Base-by-base conservation (phyloP, 768 basidiomycete species). In the Dioszegia crocea region DNA sequence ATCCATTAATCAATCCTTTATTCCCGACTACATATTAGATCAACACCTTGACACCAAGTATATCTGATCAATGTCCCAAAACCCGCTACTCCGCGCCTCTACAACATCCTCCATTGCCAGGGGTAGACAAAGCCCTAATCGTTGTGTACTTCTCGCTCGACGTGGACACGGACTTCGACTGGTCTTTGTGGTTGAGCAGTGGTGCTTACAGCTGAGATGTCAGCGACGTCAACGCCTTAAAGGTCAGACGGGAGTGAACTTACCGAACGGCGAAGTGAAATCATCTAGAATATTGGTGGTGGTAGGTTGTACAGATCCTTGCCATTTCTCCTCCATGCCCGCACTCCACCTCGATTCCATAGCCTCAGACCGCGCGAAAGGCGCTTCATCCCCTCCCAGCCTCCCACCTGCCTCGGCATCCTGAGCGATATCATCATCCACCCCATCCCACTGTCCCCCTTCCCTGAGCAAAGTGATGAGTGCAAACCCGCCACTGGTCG, bases 381-480 rank as follows among this genome's bases (percentile, higher is more conserved):
- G 46, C 24, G 56, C 44, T 4, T 40, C 36, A 26, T 33, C 45
- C 36, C n/a, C 23, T 10, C 43, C 26, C 51, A 38, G 5, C 41
- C 29, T 19, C 8, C 21, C 12, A 3, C 21, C 17, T 27, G 26
- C 12, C 23, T 24, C 53, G 19, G 19, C 11, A 6, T 33, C 33
- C 6, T 33, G 6, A 6, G 33, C 33, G 19, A 36, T 10, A 38
- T 53, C 21, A 48, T 71, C 65, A 46, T 66, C 64, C 12, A 48
- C 8, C 14, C 40, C 40, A 5, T 43, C 70, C 64, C 64, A 68
- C 41, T 71, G 70, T 11, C 64, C 70, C 6, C 66, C 70, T 61
- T 71, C 66, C 9, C 70, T 46, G 2, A 71, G 56, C 0, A 71
- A 53, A 0, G 70, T 64, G 64, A 68, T 68, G 50, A 71, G 54